These are phyloP conservation scores for Nicotiana benthamiana DNA, from an alignment of 257 asterid species.

Conservation along the genomic window DNA sequence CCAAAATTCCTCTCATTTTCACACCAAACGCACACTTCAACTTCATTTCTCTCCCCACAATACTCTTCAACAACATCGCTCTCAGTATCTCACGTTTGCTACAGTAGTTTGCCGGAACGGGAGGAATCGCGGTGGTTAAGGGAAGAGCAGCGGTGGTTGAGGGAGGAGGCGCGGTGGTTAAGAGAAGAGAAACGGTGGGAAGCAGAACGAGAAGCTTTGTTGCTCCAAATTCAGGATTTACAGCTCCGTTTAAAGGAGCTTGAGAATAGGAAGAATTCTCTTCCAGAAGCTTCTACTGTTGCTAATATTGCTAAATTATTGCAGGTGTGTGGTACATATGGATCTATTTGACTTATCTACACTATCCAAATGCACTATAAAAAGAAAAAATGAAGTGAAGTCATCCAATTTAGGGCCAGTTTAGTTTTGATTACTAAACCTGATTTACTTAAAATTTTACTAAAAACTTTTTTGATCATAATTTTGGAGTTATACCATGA, in stretches of 20 bases:
- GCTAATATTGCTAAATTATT: slow-evolving; percentile 47
- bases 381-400: not conserved
- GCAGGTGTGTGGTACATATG: slow-evolving; percentile 38
- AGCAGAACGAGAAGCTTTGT: slow-evolving; percentile 50
- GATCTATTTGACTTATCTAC: not conserved
- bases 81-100: slow-evolving; percentile 49
- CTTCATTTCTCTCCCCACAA: slow-evolving; percentile 1
- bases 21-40: not conserved
- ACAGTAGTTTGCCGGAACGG: slow-evolving; percentile 36
- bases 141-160: slow-evolving; percentile 92
- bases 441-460: not conserved
- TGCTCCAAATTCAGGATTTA: slow-evolving; percentile 51
- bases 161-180: slow-evolving; percentile 92
- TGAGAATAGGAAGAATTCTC: slow-evolving; percentile 25
- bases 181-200: slow-evolving; percentile 81
- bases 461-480: not conserved
- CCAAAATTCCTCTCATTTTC: not conserved
- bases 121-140: slow-evolving; percentile 83
- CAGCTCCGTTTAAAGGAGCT: slow-evolving; percentile 52
- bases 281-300: slow-evolving; percentile 43
- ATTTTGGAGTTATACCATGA: not conserved
- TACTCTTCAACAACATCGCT: not conserved
- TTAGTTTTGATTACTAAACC: not conserved
- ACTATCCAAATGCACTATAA: not conserved
- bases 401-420: not conserved